Evolutionary conservation across 2,329 filamentous ascomycete genomes (phyloP), one percentile per base, ranked within the genome.

Genomic region (Alternaria atra): DNA sequence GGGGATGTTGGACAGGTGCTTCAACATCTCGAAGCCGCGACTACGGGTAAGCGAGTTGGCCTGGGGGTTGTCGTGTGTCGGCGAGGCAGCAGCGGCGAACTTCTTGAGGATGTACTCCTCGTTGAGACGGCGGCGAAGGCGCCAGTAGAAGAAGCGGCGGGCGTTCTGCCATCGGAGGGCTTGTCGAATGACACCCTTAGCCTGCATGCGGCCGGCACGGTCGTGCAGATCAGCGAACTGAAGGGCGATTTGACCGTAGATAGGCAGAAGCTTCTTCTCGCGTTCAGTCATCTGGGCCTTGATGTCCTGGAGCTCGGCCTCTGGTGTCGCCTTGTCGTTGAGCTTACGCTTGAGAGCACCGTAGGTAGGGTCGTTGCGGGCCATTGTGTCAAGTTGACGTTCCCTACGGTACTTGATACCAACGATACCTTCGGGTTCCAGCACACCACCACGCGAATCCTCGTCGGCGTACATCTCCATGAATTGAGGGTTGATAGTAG

Each of bases 391-490:
- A 23, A 99, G 89, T 83, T 98, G 95, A 84, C 94, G 96, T 75
- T 99, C 94, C 80, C 92, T 94, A 79, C 93, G 92, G 86, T 94
- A 99, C 84, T 98, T 99, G 88, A 99, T 98, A 80, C 93, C 93
- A 58, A 99, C 90, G 77, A 98, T 98, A 84, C 95, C 95, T 80
- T 99, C 95, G 7, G 95, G 95, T 81, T 99, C 95, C 65, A 99
- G 87, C 48, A 99, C 94, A 90, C 95, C 95, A 83, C 94, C 95
- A 63, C 95, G 95, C 58, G 95, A 86, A 69, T 99, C 94, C 68
- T 91, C 90, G 75, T 99, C 95, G 57, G 95, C 95, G 79, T 99
- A 99, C 95, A 99, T 99, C 82, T 99, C 95, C 95, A 99, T 99
- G 75, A 89, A 90, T 47, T 92, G 88, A 17, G 93, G 89, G 85